Percentiles rank a stretch among this genome's conserved stretches.
phyloP scores from a whole-genome alignment of 345 rosid species.

The Populus euphratica region DNA sequence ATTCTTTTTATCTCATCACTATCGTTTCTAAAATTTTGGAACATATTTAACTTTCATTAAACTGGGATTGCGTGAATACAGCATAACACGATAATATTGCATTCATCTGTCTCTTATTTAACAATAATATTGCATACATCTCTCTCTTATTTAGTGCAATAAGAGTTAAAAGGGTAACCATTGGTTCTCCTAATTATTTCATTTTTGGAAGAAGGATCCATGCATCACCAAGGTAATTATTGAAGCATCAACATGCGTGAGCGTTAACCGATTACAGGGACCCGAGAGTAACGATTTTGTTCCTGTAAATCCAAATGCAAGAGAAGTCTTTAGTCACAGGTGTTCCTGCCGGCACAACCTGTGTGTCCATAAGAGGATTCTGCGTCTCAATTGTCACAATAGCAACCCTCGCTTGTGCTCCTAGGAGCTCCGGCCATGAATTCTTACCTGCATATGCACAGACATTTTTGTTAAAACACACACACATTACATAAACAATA shows the following conservation, averaged over 20 bases:
- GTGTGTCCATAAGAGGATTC: not conserved
- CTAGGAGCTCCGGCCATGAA: conserved; percentile 25
- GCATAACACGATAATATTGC: no score
- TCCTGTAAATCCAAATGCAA: not conserved
- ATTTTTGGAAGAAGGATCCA: not conserved
- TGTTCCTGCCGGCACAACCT: conserved; percentile 4
- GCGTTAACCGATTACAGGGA: conserved; percentile 2
- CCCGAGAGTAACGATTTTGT: conserved; percentile 2
- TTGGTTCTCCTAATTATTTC: not conserved
- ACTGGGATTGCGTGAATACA: not conserved
- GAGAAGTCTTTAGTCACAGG: not conserved
- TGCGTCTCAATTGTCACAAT: conserved; percentile 16
- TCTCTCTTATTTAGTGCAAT: not conserved
- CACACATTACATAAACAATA: not conserved
- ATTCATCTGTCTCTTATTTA: no score
- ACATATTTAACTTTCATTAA: not conserved
- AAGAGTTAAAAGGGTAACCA: not conserved
- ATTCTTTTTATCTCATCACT: no score
- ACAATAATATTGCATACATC: not conserved
- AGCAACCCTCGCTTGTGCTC: conserved; percentile 1
- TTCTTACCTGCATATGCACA: conserved; percentile 8
- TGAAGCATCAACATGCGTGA: no score
- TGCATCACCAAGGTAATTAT: not conserved
- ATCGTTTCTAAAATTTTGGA: no score
- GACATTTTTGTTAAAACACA: not conserved